Conservation (phyloP, 2,329 filamentous ascomycete species). For the Tolypocladium tundrense region DNA sequence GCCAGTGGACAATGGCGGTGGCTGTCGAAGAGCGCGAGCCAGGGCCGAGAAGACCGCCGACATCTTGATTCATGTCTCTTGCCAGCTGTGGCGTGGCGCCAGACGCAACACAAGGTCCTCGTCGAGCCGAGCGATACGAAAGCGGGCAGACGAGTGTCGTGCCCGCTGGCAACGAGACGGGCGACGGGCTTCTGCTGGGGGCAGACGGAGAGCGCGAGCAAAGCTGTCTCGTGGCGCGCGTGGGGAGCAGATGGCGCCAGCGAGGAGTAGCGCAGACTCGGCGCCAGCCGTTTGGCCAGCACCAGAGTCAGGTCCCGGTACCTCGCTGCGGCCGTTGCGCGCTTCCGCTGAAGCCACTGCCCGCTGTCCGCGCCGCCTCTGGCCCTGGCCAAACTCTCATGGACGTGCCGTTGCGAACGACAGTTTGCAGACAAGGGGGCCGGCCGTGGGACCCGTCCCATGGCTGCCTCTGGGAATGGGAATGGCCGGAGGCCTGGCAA, state of each 20-base stretch:
- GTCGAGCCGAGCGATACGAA: neutral
- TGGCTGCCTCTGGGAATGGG: neutral
- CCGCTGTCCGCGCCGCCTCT: neutral
- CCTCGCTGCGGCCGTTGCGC: neutral
- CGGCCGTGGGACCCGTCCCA: neutral
- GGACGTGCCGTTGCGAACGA: neutral
- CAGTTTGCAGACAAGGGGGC: neutral
- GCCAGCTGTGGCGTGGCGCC: conserved; percentile 1
- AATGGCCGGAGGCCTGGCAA: neutral
- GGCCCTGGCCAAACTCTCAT: neutral
- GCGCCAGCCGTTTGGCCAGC: neutral
- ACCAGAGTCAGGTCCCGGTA: neutral
- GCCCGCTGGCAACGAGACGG: neutral
- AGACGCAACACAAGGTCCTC: neutral
- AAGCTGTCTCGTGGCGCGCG: neutral
- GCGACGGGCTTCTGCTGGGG: neutral
- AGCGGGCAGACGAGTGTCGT: neutral
- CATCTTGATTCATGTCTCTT: conserved; percentile 2
- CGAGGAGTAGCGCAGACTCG: neutral
- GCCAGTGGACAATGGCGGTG: conserved; percentile 5
- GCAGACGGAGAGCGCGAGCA: neutral
- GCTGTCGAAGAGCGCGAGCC: conserved; percentile 5
- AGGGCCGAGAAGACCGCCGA: conserved; percentile 5
- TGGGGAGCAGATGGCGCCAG: neutral
- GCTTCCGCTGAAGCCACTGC: neutral